A percentile compares a stretch with the other conserved stretches of the same genome.
Conservation (phyloP, 371 early-diverging fungal genomes). For the Batrachochytrium dendrobatidis region DNA sequence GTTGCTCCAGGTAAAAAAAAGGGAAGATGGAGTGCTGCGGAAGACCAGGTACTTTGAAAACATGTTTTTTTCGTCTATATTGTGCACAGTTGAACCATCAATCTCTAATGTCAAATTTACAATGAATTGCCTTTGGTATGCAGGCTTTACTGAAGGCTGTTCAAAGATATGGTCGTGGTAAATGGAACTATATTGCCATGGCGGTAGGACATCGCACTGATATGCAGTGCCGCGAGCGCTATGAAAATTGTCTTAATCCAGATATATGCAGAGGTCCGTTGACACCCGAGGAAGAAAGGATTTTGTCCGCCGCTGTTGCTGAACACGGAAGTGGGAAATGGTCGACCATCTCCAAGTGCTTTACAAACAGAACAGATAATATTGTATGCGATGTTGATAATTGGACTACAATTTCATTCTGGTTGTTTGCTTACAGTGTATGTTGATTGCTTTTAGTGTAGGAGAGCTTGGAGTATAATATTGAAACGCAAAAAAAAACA, state of each 20-base stretch:
- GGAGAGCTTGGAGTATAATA: no score
- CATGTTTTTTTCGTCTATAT: constrained; percentile 1
- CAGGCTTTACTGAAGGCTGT: constrained; percentile 57
- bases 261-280: constrained; percentile 47
- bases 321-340: neutral
- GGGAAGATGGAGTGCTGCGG: constrained; percentile 65
- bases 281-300: constrained; percentile 36
- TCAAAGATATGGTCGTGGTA: constrained; percentile 55
- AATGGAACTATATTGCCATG: constrained; percentile 68
- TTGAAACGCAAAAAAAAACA: no score
- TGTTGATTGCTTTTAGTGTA: no score
- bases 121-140: no score
- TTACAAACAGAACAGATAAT: neutral
- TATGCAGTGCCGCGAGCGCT: constrained; percentile 83
- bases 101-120: no score
- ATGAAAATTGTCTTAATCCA: constrained; percentile 63
- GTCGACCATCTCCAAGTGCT: neutral
- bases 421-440: no score
- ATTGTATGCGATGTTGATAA: no score
- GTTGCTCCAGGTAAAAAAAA: constrained; percentile 67
- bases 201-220: constrained; percentile 73
- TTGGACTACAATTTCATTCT: no score
- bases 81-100: neutral
- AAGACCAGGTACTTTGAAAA: constrained; percentile 53
- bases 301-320: neutral